Percentiles rank a stretch among this genome's conserved stretches.
Conservation (phyloP, 192 early-diverging fungal genomes). For the Coemansia sp. region DNA sequence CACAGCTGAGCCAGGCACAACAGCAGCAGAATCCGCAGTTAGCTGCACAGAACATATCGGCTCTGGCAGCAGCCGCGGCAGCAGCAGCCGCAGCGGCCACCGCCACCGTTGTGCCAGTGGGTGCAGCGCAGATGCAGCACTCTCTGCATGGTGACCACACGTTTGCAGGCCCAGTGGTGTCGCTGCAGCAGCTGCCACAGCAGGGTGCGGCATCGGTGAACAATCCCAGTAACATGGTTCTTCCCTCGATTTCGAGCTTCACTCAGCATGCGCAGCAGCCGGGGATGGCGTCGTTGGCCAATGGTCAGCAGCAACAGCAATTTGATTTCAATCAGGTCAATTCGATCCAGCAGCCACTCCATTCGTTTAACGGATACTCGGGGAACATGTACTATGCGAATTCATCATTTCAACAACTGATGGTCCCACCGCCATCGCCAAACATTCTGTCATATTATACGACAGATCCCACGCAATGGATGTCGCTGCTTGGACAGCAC, state of each 20-base stretch:
- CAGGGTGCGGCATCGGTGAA: not conserved
- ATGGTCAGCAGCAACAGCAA: slow-evolving; percentile 8
- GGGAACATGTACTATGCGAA: slow-evolving; percentile 24
- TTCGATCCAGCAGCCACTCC: slow-evolving; percentile 12
- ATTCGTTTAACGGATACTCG: slow-evolving; percentile 8
- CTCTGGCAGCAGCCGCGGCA: slow-evolving; percentile 32
- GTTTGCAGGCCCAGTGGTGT: slow-evolving; percentile 24
- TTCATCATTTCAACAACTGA: slow-evolving; percentile 43
- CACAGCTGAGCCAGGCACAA: slow-evolving; percentile 23
- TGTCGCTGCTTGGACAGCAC: slow-evolving; percentile 42
- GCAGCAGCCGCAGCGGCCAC: slow-evolving; percentile 13
- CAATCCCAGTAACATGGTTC: slow-evolving; percentile 8
- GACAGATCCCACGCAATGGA: slow-evolving; percentile 43
- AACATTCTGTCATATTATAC: slow-evolving; percentile 56
- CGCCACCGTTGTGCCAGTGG: not conserved
- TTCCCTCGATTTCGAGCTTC: slow-evolving; percentile 20
- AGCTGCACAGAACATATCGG: slow-evolving; percentile 22
- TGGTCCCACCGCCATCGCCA: slow-evolving; percentile 56
- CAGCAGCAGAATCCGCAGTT: slow-evolving; percentile 16
- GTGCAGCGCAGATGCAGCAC: slow-evolving; percentile 10
- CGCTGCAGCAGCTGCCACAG: slow-evolving; percentile 12
- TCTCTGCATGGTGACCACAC: slow-evolving; percentile 17
- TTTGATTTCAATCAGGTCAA: not conserved
- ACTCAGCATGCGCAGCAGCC: slow-evolving; percentile 13
- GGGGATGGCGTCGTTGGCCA: slow-evolving; percentile 1